A percentile compares a stretch with the other conserved stretches of the same genome.
Conservation (phyloP, 164 flowering plant genomes). For the Tetracentron sinense region DNA sequence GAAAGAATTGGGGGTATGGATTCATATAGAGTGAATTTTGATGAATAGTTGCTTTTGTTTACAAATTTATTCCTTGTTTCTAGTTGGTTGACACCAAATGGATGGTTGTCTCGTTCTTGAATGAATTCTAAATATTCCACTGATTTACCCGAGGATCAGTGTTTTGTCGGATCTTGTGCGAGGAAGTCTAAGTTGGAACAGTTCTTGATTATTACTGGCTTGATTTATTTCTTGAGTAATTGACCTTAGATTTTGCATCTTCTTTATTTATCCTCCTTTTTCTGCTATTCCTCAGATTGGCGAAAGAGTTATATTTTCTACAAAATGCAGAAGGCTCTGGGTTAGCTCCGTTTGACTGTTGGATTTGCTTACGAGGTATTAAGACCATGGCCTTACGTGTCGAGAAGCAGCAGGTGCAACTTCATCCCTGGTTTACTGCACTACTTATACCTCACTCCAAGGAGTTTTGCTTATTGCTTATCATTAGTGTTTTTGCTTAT, state of each 20-base stretch:
- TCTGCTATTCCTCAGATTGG: slow-evolving; percentile 48
- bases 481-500: not conserved
- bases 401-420: slow-evolving; percentile 86
- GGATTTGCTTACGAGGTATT: slow-evolving; percentile 87
- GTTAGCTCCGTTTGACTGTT: slow-evolving; percentile 92
- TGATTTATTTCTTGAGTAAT: not conserved
- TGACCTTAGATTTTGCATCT: not conserved
- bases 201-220: not conserved
- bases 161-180: too few relatives aligned
- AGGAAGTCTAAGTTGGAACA: not conserved
- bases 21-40: not conserved
- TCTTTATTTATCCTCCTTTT: not conserved
- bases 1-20: not conserved
- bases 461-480: not conserved
- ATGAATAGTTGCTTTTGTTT: not conserved
- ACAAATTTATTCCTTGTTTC: not conserved
- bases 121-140: not conserved
- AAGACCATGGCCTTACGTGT: slow-evolving; percentile 94
- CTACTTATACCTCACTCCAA: not conserved
- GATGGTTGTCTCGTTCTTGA: not conserved
- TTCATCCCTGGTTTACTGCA: slow-evolving; percentile 1
- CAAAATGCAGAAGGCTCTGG: slow-evolving; percentile 98
- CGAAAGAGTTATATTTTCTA: slow-evolving; percentile 73
- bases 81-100: too few relatives aligned
- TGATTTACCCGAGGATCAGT: not conserved